Conservation (phyloP, 352 stramenopile species). For the Phytophthora hybrid region DNA sequence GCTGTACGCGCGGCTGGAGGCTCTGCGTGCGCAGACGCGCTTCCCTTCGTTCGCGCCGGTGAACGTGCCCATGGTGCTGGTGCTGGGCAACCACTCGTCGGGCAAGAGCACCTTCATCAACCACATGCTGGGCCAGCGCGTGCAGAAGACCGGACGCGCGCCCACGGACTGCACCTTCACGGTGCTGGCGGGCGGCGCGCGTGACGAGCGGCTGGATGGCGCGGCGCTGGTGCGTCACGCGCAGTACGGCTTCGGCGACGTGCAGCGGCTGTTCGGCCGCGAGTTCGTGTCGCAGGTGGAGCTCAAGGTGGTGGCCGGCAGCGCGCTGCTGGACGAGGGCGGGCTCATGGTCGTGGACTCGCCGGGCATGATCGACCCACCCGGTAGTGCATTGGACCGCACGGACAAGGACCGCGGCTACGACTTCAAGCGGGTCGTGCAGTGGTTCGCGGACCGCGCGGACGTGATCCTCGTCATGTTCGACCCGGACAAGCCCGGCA, state of each 20-base stretch:
- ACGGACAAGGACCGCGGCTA: slow-evolving; percentile 85
- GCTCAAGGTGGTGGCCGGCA: slow-evolving; percentile 81
- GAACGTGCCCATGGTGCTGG: slow-evolving; percentile 85
- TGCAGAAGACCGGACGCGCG: slow-evolving; percentile 86
- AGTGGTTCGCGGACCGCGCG: slow-evolving; percentile 87
- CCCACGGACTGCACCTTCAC: slow-evolving; percentile 90
- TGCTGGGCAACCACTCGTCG: slow-evolving; percentile 88
- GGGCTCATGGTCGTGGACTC: slow-evolving; percentile 90
- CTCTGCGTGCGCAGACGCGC: slow-evolving; percentile 67
- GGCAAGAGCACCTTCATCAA: slow-evolving; percentile 92
- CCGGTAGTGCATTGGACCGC: slow-evolving; percentile 62
- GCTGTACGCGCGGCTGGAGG: slow-evolving; percentile 78
- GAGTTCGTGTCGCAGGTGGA: slow-evolving; percentile 90
- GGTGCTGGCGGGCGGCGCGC: slow-evolving; percentile 70
- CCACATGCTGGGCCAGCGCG: slow-evolving; percentile 83
- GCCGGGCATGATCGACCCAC: slow-evolving; percentile 89
- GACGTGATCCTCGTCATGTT: slow-evolving; percentile 93
- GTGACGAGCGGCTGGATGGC: slow-evolving; percentile 81
- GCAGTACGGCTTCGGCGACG: slow-evolving; percentile 85
- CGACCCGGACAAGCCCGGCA: slow-evolving; percentile 89
- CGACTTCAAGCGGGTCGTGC: slow-evolving; percentile 88
- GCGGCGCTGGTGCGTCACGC: slow-evolving; percentile 74
- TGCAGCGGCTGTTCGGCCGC: slow-evolving; percentile 78
- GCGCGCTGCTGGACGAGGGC: slow-evolving; percentile 73
- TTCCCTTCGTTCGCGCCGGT: slow-evolving; percentile 86